These are phyloP conservation scores for Erythrobasidium yunnanense DNA, from an alignment of 768 basidiomycete species.

Conservation along the genomic window DNA sequence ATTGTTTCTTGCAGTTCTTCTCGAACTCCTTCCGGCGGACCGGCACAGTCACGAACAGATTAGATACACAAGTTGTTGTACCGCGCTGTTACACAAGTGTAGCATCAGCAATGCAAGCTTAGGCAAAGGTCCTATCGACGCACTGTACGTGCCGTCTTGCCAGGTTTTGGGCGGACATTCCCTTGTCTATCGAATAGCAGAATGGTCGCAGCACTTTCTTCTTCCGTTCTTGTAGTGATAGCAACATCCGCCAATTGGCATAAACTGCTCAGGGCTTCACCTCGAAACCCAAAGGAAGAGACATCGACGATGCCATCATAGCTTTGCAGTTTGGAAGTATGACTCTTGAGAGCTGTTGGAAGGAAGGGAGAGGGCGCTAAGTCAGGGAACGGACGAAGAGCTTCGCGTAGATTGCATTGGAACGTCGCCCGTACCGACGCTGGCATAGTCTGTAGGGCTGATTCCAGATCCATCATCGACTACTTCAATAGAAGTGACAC, in stretches of 20 bases:
- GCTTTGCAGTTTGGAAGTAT: slow-evolving; percentile 78
- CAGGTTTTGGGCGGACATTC: background rate
- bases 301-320: slow-evolving; percentile 64
- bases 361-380: background rate
- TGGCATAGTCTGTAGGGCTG: slow-evolving; percentile 60
- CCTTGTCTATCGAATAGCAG: slow-evolving; percentile 45
- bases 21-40: slow-evolving; percentile 87
- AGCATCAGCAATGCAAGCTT: background rate
- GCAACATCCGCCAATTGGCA: slow-evolving; percentile 54
- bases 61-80: slow-evolving; percentile 63
- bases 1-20: slow-evolving; percentile 78
- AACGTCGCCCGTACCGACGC: slow-evolving; percentile 52
- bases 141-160: slow-evolving; percentile 26
- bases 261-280: slow-evolving; percentile 86
- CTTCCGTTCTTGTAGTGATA: slow-evolving; percentile 61
- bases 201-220: slow-evolving; percentile 62
- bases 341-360: slow-evolving; percentile 68
- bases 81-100: slow-evolving; percentile 53
- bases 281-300: slow-evolving; percentile 82
- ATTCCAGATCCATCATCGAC: slow-evolving; percentile 89
- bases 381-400: background rate
- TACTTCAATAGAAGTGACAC: slow-evolving; percentile 70
- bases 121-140: too few species aligned
- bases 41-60: slow-evolving; percentile 68
- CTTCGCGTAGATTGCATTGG: background rate